These are phyloP conservation scores for Phytophthora lateralis DNA, from an alignment of 352 stramenopile species.

Conservation along the genomic window DNA sequence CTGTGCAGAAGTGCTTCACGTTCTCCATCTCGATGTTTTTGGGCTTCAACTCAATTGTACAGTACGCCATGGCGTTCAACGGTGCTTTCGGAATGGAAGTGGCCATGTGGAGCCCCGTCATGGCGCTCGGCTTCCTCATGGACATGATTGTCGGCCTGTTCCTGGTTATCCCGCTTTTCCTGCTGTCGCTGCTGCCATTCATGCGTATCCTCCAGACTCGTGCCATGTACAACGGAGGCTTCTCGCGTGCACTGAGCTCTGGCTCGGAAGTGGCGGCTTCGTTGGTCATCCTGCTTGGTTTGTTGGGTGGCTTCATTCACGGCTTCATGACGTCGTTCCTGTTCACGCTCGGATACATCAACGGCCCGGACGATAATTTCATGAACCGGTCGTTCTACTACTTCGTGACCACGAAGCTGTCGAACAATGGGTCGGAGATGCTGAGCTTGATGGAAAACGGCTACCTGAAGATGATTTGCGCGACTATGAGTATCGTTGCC, in stretches of 20 bases:
- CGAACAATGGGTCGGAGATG: conserved; percentile 44
- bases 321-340: conserved; percentile 80
- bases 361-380: conserved; percentile 70
- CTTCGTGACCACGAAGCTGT: conserved; percentile 53
- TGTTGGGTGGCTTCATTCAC: conserved; percentile 79
- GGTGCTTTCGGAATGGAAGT: conserved; percentile 65
- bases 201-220: conserved; percentile 88
- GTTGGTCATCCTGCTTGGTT: conserved; percentile 74
- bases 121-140: conserved; percentile 84
- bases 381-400: conserved; percentile 81
- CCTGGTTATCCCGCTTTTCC: conserved; percentile 73
- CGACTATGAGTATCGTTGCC: conserved; percentile 53
- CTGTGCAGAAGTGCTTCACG: conserved; percentile 65
- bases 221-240: conserved; percentile 89
- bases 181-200: conserved; percentile 82
- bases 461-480: conserved; percentile 62
- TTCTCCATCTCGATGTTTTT: conserved; percentile 72
- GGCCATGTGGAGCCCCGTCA: conserved; percentile 70
- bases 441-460: conserved; percentile 55
- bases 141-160: conserved; percentile 86
- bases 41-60: conserved; percentile 72
- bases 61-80: conserved; percentile 76
- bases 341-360: conserved; percentile 75
- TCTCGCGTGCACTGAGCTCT: conserved; percentile 76
- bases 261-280: conserved; percentile 84